phyloP scores from a whole-genome alignment of 305 asterid species.

The Rubia balearica region DNA sequence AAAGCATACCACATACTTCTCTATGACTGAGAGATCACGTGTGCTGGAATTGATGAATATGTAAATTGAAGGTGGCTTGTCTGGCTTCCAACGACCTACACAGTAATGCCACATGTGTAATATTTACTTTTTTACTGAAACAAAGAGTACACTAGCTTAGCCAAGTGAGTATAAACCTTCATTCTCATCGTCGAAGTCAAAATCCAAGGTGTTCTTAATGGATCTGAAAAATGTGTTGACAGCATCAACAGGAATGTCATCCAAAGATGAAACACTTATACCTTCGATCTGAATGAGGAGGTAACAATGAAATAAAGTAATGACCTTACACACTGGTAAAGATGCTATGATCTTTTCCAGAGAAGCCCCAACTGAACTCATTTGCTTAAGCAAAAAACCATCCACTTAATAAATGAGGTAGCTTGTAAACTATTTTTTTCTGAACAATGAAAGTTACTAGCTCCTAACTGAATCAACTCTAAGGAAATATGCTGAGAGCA shows the following conservation, averaged over 20 bases:
- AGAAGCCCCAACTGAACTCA: background rate
- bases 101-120: background rate
- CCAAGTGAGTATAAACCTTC: slow-evolving; percentile 53
- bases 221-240: slow-evolving; percentile 73
- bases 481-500: background rate
- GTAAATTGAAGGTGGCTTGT: slow-evolving; percentile 71
- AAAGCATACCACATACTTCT: slow-evolving; percentile 85
- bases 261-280: slow-evolving; percentile 68
- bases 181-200: slow-evolving; percentile 86
- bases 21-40: slow-evolving; percentile 64
- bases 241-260: slow-evolving; percentile 90
- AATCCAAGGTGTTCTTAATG: slow-evolving; percentile 70
- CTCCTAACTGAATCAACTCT: background rate
- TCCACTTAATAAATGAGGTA: background rate
- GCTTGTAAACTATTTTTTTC: background rate
- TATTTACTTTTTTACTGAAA: background rate
- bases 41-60: slow-evolving; percentile 87
- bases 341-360: background rate
- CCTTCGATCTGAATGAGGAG: slow-evolving; percentile 62
- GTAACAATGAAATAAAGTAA: background rate
- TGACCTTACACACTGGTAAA: background rate
- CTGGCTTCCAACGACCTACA: slow-evolving; percentile 88
- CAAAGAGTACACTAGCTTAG: background rate
- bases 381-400: background rate
- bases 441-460: background rate